Conservation (phyloP, 2,329 filamentous ascomycete genomes). For the Dactylellina haptotyla region DNA sequence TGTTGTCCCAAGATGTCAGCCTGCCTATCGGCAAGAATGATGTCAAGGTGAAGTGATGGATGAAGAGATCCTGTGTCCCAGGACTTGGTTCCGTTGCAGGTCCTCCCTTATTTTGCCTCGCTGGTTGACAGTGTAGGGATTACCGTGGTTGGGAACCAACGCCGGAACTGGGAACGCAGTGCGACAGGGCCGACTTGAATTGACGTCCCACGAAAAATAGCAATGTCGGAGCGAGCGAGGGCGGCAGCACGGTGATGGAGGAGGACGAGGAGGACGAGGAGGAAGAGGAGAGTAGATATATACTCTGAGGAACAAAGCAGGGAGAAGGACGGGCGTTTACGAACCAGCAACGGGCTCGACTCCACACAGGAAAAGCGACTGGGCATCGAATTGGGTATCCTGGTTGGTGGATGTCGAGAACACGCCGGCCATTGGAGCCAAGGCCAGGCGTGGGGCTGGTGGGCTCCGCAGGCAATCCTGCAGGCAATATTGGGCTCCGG, state of each 20-base stretch:
- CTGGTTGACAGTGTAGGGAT: conserved; percentile 30
- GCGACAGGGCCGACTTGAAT: no score
- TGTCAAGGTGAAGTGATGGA: conserved; percentile 53
- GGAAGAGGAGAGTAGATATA: no score
- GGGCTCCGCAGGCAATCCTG: conserved; percentile 7
- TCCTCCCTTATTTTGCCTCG: conserved; percentile 34
- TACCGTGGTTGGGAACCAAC: conserved; percentile 26
- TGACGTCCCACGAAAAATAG: no score
- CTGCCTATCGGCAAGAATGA: no score
- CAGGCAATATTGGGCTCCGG: no score
- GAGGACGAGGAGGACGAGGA: background rate
- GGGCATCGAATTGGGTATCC: conserved; percentile 19
- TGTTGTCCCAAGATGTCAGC: no score
- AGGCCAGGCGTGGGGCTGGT: conserved; percentile 3
- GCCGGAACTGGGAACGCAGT: conserved; percentile 27
- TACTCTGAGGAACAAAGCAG: no score
- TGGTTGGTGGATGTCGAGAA: conserved; percentile 19
- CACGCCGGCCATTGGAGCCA: conserved; percentile 6
- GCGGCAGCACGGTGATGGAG: background rate
- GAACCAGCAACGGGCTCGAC: background rate
- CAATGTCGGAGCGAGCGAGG: no score
- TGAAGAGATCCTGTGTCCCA: background rate
- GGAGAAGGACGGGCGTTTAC: background rate
- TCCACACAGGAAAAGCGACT: no score
- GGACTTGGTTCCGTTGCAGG: conserved; percentile 17